Conservation (phyloP, 1,284 basidiomycete species). For the Pisolithus thermaeus region DNA sequence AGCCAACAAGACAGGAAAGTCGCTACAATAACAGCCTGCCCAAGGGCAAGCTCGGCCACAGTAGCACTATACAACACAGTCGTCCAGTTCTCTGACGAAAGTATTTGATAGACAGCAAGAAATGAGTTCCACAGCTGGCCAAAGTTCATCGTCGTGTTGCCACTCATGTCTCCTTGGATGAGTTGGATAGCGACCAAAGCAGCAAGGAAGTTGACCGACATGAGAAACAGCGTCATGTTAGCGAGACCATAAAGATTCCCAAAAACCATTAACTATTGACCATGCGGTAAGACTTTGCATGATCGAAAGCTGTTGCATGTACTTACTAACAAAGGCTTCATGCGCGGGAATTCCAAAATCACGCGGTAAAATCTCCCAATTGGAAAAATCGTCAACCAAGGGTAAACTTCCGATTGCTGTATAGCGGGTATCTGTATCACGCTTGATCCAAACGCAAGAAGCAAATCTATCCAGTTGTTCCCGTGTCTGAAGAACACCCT, state of each 20-base stretch:
- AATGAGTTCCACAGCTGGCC: constrained; percentile 89
- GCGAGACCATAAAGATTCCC: constrained; percentile 88
- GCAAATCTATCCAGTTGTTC: constrained; percentile 75
- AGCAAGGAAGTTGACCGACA: constrained; percentile 85
- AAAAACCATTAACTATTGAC: constrained; percentile 72
- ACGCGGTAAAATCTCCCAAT: constrained; percentile 90
- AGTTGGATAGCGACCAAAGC: constrained; percentile 77
- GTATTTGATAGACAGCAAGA: constrained; percentile 86
- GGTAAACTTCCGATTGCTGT: constrained; percentile 60
- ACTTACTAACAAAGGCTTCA: constrained; percentile 72
- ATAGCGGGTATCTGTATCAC: constrained; percentile 88
- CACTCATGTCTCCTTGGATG: constrained; percentile 73
- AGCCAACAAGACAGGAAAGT: constrained; percentile 86
- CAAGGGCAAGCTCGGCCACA: constrained; percentile 55
- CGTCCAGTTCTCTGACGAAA: constrained; percentile 96
- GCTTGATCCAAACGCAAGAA: constrained; percentile 76
- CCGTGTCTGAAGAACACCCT: constrained; percentile 66
- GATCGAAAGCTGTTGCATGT: constrained; percentile 1
- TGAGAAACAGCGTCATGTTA: constrained; percentile 92
- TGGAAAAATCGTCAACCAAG: constrained; percentile 92
- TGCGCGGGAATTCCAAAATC: constrained; percentile 83
- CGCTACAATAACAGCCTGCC: constrained; percentile 71
- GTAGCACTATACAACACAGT: constrained; percentile 72
- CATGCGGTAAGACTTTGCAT: constrained; percentile 7
- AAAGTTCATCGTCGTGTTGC: constrained; percentile 66